Conservation (phyloP, 208 protist genomes). For the Trypanosoma vivax region DNA sequence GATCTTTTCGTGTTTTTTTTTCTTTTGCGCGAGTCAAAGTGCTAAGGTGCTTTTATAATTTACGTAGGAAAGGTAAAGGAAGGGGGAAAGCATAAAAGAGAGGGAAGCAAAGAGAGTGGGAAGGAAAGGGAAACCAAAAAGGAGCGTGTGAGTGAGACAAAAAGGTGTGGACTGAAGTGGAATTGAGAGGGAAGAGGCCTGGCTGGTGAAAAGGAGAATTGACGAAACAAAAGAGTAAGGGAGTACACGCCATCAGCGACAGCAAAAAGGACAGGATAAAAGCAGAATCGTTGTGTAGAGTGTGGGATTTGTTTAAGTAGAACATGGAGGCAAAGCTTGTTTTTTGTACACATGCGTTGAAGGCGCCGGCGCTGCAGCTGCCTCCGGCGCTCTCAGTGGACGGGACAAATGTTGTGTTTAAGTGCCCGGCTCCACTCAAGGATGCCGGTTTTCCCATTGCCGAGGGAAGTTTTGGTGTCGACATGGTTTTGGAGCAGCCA, state of each 20-base stretch:
- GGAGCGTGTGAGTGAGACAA: background rate
- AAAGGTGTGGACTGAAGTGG: background rate
- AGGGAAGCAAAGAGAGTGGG: background rate
- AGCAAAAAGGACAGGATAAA: too few species aligned
- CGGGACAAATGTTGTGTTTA: constrained; percentile 52
- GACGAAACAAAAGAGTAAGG: background rate
- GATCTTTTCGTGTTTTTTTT: too few species aligned
- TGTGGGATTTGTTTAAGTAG: background rate
- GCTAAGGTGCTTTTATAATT: background rate
- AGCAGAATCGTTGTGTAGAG: background rate
- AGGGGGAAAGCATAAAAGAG: background rate
- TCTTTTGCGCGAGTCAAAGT: background rate
- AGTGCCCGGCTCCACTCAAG: constrained; percentile 38
- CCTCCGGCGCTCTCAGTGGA: constrained; percentile 31
- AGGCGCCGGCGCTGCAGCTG: constrained; percentile 22
- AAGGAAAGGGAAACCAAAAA: background rate
- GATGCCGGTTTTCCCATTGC: constrained; percentile 64
- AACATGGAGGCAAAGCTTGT: constrained; percentile 63
- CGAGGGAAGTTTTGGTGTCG: constrained; percentile 58
- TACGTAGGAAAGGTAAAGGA: background rate
- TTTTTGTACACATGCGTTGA: constrained; percentile 61
- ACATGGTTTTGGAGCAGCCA: constrained; percentile 44
- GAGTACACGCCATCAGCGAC: too few species aligned
- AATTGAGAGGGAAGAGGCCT: background rate
- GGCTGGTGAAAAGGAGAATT: background rate